Percentiles rank a stretch among this genome's conserved stretches.
Evolutionary conservation across 148 eudicot species (phyloP).

Genomic region (Amaranthus hypochondriacus): DNA sequence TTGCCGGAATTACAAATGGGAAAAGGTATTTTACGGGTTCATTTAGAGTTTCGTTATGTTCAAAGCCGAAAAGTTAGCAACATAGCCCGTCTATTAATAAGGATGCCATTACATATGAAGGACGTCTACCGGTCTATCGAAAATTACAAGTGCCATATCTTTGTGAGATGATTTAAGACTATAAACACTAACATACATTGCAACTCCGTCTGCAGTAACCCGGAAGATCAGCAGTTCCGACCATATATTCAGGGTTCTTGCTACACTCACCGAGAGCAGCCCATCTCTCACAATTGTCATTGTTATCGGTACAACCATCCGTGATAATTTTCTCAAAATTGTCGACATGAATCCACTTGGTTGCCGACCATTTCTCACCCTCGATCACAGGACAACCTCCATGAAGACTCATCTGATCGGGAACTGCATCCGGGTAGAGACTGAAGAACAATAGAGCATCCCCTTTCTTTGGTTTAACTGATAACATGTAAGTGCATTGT

Average conservation of each 20-base stretch:
- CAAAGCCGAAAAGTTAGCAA: no score
- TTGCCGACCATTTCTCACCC: conserved; percentile 98
- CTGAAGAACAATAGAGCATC: conserved; percentile 97
- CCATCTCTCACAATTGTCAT: conserved; percentile 77
- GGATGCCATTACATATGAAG: no score
- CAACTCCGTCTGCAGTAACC: conserved; percentile 91
- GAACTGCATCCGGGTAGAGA: conserved; percentile 62
- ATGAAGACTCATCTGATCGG: conserved; percentile 71
- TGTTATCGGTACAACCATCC: conserved; percentile 50
- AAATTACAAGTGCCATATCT: no score
- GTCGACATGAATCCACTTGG: conserved; percentile 96
- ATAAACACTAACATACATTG: conserved; percentile 50
- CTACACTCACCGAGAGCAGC: conserved; percentile 96
- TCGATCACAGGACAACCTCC: conserved; percentile 88
- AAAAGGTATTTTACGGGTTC: no score
- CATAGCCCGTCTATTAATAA: no score
- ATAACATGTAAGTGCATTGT: neutral
- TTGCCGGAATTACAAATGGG: no score
- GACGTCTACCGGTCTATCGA: no score
- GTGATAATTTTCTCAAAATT: conserved; percentile 64
- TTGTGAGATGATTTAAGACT: no score
- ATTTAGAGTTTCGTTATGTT: no score
- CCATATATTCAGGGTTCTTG: conserved; percentile 89
- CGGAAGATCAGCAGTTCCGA: conserved; percentile 72
- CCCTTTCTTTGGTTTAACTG: conserved; percentile 92